Conservation (phyloP, 306 rosid genomes). For the Rosa lucieae region DNA sequence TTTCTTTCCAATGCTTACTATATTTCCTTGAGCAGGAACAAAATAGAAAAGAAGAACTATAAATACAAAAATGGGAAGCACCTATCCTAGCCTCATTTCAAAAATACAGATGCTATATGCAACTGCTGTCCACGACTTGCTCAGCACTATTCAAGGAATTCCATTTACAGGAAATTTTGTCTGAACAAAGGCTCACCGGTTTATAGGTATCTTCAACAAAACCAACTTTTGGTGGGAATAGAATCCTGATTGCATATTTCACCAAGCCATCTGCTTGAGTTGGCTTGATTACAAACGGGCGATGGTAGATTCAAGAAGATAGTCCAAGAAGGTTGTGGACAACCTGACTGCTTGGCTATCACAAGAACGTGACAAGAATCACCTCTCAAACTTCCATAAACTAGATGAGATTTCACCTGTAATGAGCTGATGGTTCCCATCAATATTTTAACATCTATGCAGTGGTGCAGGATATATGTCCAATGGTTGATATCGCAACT, state of each 20-base stretch:
- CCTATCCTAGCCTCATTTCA: conserved; percentile 2
- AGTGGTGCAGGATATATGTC: conserved; percentile 83
- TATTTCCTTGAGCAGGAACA: background rate
- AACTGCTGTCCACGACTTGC: background rate
- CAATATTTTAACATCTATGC: conserved; percentile 65
- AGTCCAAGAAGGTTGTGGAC: background rate
- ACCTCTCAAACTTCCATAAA: background rate
- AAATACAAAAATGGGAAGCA: conserved; percentile 26
- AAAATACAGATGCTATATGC: conserved; percentile 4
- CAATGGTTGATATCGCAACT: conserved; percentile 47
- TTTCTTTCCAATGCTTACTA: background rate
- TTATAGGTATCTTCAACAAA: background rate
- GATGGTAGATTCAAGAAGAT: background rate
- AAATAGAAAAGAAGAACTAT: background rate
- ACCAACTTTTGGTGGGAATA: background rate
- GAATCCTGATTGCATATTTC: background rate
- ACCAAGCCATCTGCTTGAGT: background rate
- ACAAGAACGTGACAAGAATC: background rate
- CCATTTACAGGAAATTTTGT: background rate
- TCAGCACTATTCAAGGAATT: background rate
- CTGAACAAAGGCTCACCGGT: background rate
- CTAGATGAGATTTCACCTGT: background rate
- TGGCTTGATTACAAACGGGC: background rate
- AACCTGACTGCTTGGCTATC: background rate
- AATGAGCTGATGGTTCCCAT: conserved; percentile 22